Conservation (phyloP, 2,329 filamentous ascomycete species). For the Nigrospora sphaerica region DNA sequence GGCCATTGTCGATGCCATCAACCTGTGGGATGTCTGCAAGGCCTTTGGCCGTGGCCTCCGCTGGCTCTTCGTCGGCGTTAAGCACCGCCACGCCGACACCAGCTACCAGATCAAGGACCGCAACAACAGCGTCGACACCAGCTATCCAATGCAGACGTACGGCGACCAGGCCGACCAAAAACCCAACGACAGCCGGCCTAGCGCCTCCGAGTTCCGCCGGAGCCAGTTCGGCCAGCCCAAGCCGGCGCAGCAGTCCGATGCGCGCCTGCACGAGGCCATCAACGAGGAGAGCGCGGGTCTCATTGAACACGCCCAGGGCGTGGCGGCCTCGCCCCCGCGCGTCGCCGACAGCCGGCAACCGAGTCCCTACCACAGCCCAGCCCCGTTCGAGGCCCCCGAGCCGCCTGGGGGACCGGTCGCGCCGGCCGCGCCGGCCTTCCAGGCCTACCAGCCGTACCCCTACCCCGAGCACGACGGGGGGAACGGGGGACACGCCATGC, state of each 20-base stretch:
- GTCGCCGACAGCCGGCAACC: conserved; percentile 1
- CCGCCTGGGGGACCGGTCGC: neutral
- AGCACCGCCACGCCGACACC: conserved; percentile 45
- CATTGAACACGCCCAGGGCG: conserved; percentile 32
- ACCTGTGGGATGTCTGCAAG: conserved; percentile 78
- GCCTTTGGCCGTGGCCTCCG: conserved; percentile 69
- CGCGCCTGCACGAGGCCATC: conserved; percentile 9
- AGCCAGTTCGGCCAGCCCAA: conserved; percentile 18
- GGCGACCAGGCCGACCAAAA: conserved; percentile 9
- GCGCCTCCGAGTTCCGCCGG: conserved; percentile 29
- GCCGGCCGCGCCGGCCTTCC: neutral
- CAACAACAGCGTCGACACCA: conserved; percentile 26
- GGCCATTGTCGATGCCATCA: conserved; percentile 66
- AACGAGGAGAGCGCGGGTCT: conserved; percentile 35
- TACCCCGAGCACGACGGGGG: too few species aligned
- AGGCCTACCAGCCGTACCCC: conserved; percentile 6
- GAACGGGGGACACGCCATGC: conserved; percentile 4
- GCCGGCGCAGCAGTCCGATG: neutral
- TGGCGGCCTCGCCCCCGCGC: conserved; percentile 11
- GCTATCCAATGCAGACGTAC: conserved; percentile 24
- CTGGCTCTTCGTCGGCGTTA: conserved; percentile 73
- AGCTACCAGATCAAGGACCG: conserved; percentile 37
- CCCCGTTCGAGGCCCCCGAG: neutral
- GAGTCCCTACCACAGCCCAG: conserved; percentile 6
- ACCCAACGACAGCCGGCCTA: conserved; percentile 31